A percentile compares a stretch with the other conserved stretches of the same genome.
phyloP scores from a whole-genome alignment of 2,329 filamentous ascomycete species.

The Colletotrichum tamarilloi region DNA sequence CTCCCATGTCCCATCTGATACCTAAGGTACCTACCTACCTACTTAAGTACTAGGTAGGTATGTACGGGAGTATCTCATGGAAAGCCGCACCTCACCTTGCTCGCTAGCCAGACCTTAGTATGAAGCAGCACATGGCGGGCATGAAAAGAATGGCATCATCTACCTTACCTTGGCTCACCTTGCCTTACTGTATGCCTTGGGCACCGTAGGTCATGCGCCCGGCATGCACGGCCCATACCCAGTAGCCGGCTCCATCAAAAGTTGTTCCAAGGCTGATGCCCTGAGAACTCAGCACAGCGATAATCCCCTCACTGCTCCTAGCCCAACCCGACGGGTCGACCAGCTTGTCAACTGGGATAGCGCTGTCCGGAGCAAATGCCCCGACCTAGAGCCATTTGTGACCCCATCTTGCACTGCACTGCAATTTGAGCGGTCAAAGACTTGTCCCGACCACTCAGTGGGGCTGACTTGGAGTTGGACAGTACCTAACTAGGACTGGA shows the following conservation, averaged over 20 bases:
- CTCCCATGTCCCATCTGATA: not conserved
- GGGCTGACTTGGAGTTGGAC: not conserved
- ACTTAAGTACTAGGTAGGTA: too few species aligned
- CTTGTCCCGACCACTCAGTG: not conserved
- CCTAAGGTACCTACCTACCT: too few species aligned
- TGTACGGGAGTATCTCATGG: not conserved
- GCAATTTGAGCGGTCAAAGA: not conserved
- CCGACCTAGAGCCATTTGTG: not conserved
- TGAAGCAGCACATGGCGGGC: not conserved
- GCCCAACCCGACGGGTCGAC: not conserved
- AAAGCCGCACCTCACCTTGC: not conserved
- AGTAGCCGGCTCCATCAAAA: constrained; percentile 6
- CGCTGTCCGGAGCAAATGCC: constrained; percentile 31
- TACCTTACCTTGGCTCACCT: not conserved
- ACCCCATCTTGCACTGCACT: not conserved
- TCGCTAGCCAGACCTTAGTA: not conserved
- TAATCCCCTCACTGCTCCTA: constrained; percentile 17
- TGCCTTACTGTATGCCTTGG: not conserved
- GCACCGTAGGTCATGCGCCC: not conserved
- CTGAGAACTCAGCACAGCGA: constrained; percentile 9
- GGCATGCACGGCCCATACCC: constrained; percentile 14
- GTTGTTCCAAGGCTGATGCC: constrained; percentile 17
- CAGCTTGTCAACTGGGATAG: not conserved
- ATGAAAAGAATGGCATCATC: not conserved
- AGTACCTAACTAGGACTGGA: too few species aligned